These are phyloP conservation scores for Aspergillus sp. DNA, from an alignment of 2,329 filamentous ascomycete genomes.

Conservation along the genomic window DNA sequence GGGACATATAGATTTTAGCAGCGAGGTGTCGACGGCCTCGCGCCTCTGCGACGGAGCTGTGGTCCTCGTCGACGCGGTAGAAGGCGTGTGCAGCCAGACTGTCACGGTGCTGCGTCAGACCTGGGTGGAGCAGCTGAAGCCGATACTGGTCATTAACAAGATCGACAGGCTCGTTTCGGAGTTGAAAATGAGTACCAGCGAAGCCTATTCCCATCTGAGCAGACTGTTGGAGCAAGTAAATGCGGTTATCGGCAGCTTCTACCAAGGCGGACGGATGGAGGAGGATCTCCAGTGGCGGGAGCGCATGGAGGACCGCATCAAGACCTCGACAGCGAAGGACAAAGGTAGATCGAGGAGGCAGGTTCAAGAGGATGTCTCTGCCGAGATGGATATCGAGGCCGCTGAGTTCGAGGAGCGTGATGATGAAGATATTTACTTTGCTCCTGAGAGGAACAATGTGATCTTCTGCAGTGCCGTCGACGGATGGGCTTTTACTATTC, in stretches of 20 bases:
- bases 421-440: conserved; percentile 96
- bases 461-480: conserved; percentile 97
- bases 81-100: conserved; percentile 96
- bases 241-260: conserved; percentile 93
- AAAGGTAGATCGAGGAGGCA: conserved; percentile 34
- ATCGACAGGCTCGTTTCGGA: conserved; percentile 93
- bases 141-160: conserved; percentile 93
- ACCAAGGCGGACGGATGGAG: conserved; percentile 96
- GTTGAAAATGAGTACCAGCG: conserved; percentile 80
- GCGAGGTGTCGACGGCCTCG: conserved; percentile 92
- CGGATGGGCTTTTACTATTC: conserved; percentile 96
- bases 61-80: conserved; percentile 89
- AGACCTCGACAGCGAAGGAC: conserved; percentile 58
- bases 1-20: conserved; percentile 97
- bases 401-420: conserved; percentile 76
- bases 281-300: conserved; percentile 95
- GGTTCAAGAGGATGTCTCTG: conserved; percentile 36
- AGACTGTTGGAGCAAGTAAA: conserved; percentile 94
- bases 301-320: conserved; percentile 76
- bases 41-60: conserved; percentile 89
- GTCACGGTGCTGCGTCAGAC: conserved; percentile 92
- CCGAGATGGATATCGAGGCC: conserved; percentile 40
- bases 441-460: conserved; percentile 96
- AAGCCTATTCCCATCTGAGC: conserved; percentile 81
- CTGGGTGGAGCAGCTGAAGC: conserved; percentile 92